phyloP scores from a whole-genome alignment of 805 yeast genomes.

The Schwanniomyces occidentalis region DNA sequence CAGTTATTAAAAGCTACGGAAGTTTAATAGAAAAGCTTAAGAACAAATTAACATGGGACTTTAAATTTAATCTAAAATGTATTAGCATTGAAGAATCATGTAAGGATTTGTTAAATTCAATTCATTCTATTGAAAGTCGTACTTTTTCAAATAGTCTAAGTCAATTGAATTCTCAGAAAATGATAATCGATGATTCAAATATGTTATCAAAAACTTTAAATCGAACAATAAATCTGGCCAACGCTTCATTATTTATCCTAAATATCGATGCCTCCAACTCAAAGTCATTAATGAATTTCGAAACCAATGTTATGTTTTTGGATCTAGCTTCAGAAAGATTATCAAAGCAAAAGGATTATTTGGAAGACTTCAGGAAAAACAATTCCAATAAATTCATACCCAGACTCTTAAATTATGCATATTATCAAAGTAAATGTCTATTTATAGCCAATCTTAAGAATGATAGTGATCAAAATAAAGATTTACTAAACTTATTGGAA shows the following conservation, averaged over 20 bases:
- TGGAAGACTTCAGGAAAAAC: background rate
- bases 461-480: conserved; percentile 11
- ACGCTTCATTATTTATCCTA: conserved; percentile 10
- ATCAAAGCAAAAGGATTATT: background rate
- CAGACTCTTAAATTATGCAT: conserved; percentile 9
- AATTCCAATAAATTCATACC: background rate
- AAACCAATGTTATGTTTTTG: conserved; percentile 14
- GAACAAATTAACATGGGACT: conserved; percentile 6
- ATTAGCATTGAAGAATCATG: conserved; percentile 7
- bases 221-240: background rate
- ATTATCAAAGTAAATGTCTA: conserved; percentile 34
- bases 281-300: conserved; percentile 5
- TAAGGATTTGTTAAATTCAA: conserved; percentile 11
- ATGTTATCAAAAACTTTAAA: conserved; percentile 7
- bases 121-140: background rate
- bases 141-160: conserved; percentile 1
- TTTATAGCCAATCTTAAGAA: conserved; percentile 27
- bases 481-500: conserved; percentile 16
- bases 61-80: conserved; percentile 10
- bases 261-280: conserved; percentile 9
- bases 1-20: conserved; percentile 10
- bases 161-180: conserved; percentile 16
- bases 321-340: conserved; percentile 7
- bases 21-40: conserved; percentile 7
- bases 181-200: conserved; percentile 13